Evolutionary conservation across 164 flowering plant species (phyloP).

Genomic region (Cinnamomum micranthum): DNA sequence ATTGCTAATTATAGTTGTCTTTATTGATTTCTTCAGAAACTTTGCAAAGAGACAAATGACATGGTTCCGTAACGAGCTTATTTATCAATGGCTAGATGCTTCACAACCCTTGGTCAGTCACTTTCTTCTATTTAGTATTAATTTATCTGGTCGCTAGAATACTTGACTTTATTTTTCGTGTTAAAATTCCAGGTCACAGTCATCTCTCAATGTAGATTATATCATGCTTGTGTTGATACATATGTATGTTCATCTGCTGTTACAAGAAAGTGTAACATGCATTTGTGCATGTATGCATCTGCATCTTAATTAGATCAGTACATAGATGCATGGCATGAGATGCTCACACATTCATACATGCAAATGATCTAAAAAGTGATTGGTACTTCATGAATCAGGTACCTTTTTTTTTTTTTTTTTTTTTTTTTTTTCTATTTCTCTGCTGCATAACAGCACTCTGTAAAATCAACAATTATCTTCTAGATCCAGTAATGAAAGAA

Average conservation of each 20-base stretch:
- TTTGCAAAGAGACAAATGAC: slow-evolving; percentile 97
- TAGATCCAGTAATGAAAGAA: no score
- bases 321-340: background rate
- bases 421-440: background rate
- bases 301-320: background rate
- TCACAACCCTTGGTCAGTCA: slow-evolving; percentile 74
- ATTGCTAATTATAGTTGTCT: background rate
- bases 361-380: background rate
- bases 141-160: background rate
- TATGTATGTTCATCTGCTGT: no score
- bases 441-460: background rate
- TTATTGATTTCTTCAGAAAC: slow-evolving; percentile 44
- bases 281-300: background rate
- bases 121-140: background rate
- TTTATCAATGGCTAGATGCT: slow-evolving; percentile 95
- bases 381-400: background rate
- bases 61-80: slow-evolving; percentile 90
- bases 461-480: no score
- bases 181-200: background rate
- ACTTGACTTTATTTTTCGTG: background rate
- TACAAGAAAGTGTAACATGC: background rate
- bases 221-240: background rate
- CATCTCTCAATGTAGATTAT: background rate
- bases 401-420: no score
- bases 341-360: background rate